Percentiles rank a stretch among this genome's conserved stretches.
Evolutionary conservation across 345 rosid genomes (phyloP).

Genomic region (Pelargonium nanum): DNA sequence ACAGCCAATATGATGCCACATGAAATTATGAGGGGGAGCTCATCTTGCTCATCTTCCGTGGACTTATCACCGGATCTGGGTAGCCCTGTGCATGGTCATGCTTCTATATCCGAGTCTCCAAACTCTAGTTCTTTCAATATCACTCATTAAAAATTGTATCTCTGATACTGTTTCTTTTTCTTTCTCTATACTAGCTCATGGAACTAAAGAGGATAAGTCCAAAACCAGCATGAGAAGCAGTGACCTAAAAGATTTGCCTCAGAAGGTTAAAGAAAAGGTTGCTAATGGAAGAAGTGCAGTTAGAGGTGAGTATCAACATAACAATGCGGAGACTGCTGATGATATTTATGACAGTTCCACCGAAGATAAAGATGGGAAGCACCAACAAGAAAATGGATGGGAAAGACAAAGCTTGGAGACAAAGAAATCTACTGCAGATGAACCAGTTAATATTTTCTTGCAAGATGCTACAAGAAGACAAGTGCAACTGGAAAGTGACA

Average conservation of each 20-base stretch:
- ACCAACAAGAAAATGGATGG: constrained; percentile 8
- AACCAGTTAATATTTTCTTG: not conserved
- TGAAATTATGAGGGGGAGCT: constrained; percentile 17
- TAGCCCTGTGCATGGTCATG: constrained; percentile 24
- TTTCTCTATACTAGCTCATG: constrained; percentile 10
- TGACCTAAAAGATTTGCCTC: constrained; percentile 14
- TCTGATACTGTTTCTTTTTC: constrained; percentile 12
- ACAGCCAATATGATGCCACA: constrained; percentile 12
- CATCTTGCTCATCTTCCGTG: constrained; percentile 29
- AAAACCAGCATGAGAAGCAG: constrained; percentile 12
- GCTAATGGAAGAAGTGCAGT: constrained; percentile 9
- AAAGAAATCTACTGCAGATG: constrained; percentile 19
- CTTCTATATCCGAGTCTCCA: constrained; percentile 16
- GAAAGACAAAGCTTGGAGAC: constrained; percentile 6
- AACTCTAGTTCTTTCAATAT: constrained; percentile 15
- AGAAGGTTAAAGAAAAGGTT: constrained; percentile 16
- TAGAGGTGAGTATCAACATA: not conserved
- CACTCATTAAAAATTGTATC: constrained; percentile 6
- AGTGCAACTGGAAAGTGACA: constrained; percentile 9
- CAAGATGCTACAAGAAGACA: constrained; percentile 2
- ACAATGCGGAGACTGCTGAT: constrained; percentile 1
- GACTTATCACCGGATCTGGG: constrained; percentile 31
- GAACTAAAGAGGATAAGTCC: constrained; percentile 13
- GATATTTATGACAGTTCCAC: constrained; percentile 14
- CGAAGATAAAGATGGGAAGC: constrained; percentile 12